Conservation (phyloP, 345 rosid genomes). For the Populus tremula region DNA sequence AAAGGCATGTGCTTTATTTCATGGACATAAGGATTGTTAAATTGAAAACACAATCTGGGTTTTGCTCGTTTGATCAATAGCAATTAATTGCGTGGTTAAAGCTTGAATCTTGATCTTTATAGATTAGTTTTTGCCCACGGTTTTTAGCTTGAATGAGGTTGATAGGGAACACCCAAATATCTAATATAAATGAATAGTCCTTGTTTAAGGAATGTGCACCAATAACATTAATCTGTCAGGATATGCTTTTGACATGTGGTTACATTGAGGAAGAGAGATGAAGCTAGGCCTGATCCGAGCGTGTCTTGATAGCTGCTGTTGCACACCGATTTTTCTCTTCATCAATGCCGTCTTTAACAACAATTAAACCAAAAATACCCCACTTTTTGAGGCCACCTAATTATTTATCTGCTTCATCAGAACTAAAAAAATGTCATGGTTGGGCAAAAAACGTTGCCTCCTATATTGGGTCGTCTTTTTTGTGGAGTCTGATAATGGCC, state of each 20-base stretch:
- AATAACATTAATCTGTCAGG: not conserved
- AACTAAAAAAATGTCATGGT: constrained; percentile 60
- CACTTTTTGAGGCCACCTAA: constrained; percentile 53
- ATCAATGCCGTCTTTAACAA: constrained; percentile 1
- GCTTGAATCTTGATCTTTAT: not conserved
- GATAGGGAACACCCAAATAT: not conserved
- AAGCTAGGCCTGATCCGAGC: constrained; percentile 6
- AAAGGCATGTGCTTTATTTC: not conserved
- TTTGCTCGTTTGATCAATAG: not conserved
- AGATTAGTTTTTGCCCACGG: not conserved
- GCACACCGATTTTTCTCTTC: constrained; percentile 19
- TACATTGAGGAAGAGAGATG: constrained; percentile 7
- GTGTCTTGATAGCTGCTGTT: not conserved
- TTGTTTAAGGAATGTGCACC: not conserved
- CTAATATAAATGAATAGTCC: not conserved
- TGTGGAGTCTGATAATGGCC: constrained; percentile 46
- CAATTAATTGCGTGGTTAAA: not conserved
- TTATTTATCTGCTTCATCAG: constrained; percentile 42
- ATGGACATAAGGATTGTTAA: not conserved
- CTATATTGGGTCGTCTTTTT: constrained; percentile 56
- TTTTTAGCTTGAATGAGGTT: not conserved
- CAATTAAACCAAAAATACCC: constrained; percentile 42
- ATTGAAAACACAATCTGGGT: not conserved
- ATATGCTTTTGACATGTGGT: not conserved
- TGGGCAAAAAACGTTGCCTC: constrained; percentile 71